Evolutionary conservation across 192 early-diverging fungal species (phyloP), one percentile per base, ranked within the genome.

Genomic region (Coemansia sp.): DNA sequence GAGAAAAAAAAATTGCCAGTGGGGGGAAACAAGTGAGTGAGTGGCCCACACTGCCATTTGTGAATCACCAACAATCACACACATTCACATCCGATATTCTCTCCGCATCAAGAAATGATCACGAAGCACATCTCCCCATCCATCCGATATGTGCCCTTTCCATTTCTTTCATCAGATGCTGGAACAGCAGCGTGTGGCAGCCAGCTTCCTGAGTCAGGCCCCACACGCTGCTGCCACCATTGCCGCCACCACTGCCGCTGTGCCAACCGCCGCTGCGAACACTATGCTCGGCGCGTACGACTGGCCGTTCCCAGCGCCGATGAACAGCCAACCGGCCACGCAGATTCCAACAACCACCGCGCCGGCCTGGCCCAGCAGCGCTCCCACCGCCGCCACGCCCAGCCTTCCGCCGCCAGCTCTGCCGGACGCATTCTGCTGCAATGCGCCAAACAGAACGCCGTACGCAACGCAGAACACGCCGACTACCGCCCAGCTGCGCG

Each of bases 311-410:
- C 63, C 69, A 6, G 60, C 56, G 21, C 63, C 56, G 9, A 65
- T 53, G 43, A 71, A 65, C 69, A 71, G 54, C 62, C 69, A 71
- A 9, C 63, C 56, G 18, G 56, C 62, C 9, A 65, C 41, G 4
- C 53, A 58, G 18, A 71, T 56, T 0, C 69, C 63, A 43, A 71
- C 53, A 37, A 65, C 18, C 53, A 39, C 63, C 4, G 43, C 21
- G 19, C 26, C 48, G 0, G 47, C 42, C 12, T 58, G 59, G 21
- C 19, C 45, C 15, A 54, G n/a, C 9, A 54, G 13, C 23, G 47
- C 66, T 49, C 16, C 32, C 11, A 68, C 26, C 45, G 38, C 18
- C 7, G 15, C 53, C 49, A 38, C 37, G 15, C 23, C 7, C 40
- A 44, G 23, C 21, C 42, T 19, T 10, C 21, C 23, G 26, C 26